Conservation (phyloP, 768 basidiomycete genomes). For the Pleurotus giganteus region DNA sequence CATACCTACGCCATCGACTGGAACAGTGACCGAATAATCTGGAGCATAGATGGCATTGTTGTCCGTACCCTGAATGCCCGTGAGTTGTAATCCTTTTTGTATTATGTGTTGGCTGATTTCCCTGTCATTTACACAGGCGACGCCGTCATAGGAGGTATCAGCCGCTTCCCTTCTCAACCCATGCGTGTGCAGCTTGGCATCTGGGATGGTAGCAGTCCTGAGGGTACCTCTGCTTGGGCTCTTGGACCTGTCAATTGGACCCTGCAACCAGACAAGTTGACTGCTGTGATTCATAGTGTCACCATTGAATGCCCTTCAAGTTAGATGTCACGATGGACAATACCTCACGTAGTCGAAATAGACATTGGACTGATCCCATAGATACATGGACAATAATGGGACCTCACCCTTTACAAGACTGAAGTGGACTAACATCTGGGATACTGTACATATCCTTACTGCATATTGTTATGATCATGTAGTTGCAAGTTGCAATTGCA, state of each 20-base stretch:
- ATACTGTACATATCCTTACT: too few relatives aligned
- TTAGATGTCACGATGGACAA: too few relatives aligned
- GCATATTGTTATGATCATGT: too few relatives aligned
- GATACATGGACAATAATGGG: too few relatives aligned
- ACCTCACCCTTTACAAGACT: too few relatives aligned
- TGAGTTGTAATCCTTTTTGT: constrained; percentile 8
- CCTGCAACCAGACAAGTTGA: constrained; percentile 25
- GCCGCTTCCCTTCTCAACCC: constrained; percentile 35
- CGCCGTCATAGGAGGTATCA: constrained; percentile 28
- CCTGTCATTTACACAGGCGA: constrained; percentile 21
- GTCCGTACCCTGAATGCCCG: constrained; percentile 29
- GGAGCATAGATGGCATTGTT: constrained; percentile 35
- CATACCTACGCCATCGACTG: constrained; percentile 42
- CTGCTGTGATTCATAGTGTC: constrained; percentile 32
- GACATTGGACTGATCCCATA: too few relatives aligned
- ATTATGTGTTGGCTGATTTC: background rate
- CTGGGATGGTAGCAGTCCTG: constrained; percentile 42
- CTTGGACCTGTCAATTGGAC: constrained; percentile 41
- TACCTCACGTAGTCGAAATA: too few relatives aligned
- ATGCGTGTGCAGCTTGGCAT: constrained; percentile 41
- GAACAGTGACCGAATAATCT: constrained; percentile 33
- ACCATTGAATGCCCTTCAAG: constrained; percentile 30
- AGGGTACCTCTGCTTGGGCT: constrained; percentile 42
- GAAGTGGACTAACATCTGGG: too few relatives aligned
- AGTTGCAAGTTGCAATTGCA: too few relatives aligned